phyloP scores from a whole-genome alignment of 2,329 filamentous ascomycete species.

The Arthrobotrys pseudoclavata region DNA sequence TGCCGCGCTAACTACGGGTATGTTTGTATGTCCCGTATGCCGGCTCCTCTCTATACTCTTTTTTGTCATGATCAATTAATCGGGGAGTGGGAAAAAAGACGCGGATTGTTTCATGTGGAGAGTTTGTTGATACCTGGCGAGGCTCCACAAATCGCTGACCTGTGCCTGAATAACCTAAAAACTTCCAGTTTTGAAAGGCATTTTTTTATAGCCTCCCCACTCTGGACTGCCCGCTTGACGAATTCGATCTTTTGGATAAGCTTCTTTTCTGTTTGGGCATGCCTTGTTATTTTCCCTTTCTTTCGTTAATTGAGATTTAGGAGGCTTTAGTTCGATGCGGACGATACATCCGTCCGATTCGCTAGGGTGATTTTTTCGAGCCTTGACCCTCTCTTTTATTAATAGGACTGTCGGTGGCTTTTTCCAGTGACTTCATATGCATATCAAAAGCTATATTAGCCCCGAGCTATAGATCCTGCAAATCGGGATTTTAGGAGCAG shows the following conservation, averaged over 20 bases:
- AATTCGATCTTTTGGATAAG: slow-evolving; percentile 17
- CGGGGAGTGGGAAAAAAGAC: background rate
- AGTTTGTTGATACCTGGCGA: slow-evolving; percentile 1
- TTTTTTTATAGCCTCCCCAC: background rate
- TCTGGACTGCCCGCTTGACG: background rate
- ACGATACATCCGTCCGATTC: slow-evolving; percentile 34
- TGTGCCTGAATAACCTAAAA: slow-evolving; percentile 21
- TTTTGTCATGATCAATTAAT: background rate
- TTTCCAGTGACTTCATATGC: slow-evolving; percentile 24
- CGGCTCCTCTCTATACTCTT: background rate
- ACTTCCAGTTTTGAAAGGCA: slow-evolving; percentile 24
- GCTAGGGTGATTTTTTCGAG: background rate
- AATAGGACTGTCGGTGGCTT: background rate
- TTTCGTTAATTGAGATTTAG: background rate
- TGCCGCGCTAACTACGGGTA: slow-evolving; percentile 18
- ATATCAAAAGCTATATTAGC: slow-evolving; percentile 11
- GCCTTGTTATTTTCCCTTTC: background rate
- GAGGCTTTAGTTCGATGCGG: slow-evolving; percentile 28
- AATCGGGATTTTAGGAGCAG: slow-evolving; percentile 17
- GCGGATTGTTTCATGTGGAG: slow-evolving; percentile 28
- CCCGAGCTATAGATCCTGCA: slow-evolving; percentile 10
- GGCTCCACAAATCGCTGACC: slow-evolving; percentile 6
- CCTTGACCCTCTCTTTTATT: background rate
- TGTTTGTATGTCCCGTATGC: background rate
- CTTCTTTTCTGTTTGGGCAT: background rate